phyloP scores from a whole-genome alignment of 2,329 filamentous ascomycete genomes.

The Ramularia endophylla region DNA sequence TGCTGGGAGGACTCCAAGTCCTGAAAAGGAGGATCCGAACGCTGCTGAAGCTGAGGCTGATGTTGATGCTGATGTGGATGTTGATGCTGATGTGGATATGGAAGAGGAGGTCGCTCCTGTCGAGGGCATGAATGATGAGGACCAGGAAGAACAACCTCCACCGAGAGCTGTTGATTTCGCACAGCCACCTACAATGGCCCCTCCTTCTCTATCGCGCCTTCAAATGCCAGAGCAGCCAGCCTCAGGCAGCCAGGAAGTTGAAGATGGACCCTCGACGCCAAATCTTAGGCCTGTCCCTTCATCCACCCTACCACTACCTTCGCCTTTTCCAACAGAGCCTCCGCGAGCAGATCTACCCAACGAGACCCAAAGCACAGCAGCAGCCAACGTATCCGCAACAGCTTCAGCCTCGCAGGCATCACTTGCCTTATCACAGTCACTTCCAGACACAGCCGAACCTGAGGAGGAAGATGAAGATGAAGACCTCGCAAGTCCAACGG shows the following conservation, averaged over 20 bases:
- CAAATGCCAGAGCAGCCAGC: constrained; percentile 14
- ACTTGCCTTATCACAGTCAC: neutral
- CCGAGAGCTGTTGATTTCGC: neutral
- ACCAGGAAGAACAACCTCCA: neutral
- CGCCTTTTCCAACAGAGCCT: constrained; percentile 27
- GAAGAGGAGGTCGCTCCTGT: neutral
- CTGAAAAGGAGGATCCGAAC: constrained; percentile 44
- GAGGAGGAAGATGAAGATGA: constrained; percentile 4
- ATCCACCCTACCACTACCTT: constrained; percentile 28
- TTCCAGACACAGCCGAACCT: constrained; percentile 3
- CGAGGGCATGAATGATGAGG: too few species aligned
- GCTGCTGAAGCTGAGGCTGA: constrained; percentile 1
- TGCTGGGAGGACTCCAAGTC: constrained; percentile 63
- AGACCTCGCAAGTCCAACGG: constrained; percentile 1
- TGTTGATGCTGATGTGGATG: neutral
- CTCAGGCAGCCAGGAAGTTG: constrained; percentile 1
- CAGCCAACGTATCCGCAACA: too few species aligned
- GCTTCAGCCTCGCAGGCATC: neutral
- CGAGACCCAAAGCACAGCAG: too few species aligned
- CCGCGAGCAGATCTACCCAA: neutral
- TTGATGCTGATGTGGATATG: constrained; percentile 6
- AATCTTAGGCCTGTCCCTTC: constrained; percentile 26
- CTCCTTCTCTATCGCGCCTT: constrained; percentile 23
- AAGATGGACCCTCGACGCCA: constrained; percentile 25
- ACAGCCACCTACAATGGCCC: constrained; percentile 13